phyloP scores from a whole-genome alignment of 176 grass and related monocot genomes.

The Triticum monococcum region DNA sequence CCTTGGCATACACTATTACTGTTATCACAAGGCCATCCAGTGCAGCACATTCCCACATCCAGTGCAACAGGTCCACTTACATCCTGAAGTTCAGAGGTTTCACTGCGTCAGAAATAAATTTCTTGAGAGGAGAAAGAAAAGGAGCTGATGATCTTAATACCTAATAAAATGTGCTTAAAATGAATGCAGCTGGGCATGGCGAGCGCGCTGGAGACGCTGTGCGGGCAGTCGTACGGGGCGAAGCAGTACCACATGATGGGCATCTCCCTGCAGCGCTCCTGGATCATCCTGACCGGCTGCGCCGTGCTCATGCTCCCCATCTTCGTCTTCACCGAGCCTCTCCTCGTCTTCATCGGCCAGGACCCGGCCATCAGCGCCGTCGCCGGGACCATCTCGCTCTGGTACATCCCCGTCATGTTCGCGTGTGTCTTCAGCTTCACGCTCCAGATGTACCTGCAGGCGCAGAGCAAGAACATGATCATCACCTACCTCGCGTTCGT shows the following conservation, averaged over 20 bases:
- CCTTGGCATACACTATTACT: no score
- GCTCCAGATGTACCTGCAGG: slow-evolving; percentile 85
- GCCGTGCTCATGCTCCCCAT: slow-evolving; percentile 33
- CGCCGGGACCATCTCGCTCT: slow-evolving; percentile 52
- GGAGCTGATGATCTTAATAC: no score
- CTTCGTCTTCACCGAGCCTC: slow-evolving; percentile 59
- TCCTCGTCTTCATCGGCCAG: slow-evolving; percentile 62
- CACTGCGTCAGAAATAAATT: neutral
- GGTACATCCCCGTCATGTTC: slow-evolving; percentile 75
- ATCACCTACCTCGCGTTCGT: slow-evolving; percentile 62
- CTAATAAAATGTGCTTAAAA: neutral
- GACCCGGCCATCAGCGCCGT: slow-evolving; percentile 48
- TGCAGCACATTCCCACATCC: no score
- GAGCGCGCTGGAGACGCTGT: slow-evolving; percentile 62
- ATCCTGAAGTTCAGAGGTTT: no score
- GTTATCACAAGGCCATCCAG: no score
- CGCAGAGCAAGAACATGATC: slow-evolving; percentile 77
- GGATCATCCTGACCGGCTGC: slow-evolving; percentile 1
- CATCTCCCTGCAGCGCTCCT: slow-evolving; percentile 54
- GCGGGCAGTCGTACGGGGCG: slow-evolving; percentile 50
- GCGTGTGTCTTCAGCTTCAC: slow-evolving; percentile 60
- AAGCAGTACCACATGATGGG: slow-evolving; percentile 62
- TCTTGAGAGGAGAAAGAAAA: no score
- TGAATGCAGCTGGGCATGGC: slow-evolving; percentile 51
- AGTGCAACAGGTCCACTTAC: no score